Base-by-base conservation (phyloP, 2,329 filamentous ascomycete species). In the Alternaria ethzedia region DNA sequence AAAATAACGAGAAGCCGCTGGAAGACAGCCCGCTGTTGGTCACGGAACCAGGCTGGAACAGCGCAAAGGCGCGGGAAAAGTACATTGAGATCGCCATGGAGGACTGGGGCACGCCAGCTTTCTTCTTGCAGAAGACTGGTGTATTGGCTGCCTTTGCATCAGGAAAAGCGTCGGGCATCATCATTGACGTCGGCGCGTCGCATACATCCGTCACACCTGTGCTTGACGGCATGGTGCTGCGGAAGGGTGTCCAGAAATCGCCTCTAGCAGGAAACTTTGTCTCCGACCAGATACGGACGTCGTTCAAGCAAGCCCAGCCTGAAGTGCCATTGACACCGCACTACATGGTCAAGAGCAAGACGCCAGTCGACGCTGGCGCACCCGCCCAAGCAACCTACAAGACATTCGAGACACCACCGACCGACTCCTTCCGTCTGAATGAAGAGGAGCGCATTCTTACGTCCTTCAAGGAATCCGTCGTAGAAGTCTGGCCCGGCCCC, bases 401-500 rank as follows among this genome's bases (percentile, higher is more conserved):
- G 71, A 87, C 87, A 43, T 97, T 93, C 78, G 85, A 76, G 85
- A 82, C 82, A 58, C 82, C 86, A 2, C 88, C 87, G 1, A 82
- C 84, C 71, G 86, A 88, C 26, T 94, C 92, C 2, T 98, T 94
- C 86, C 89, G 91, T 63, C 84, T 86, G 17, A 90, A 95, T 69
- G 90, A 98, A 81, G 94, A 99, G 83, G 96, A 98, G 80, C 92
- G 95, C 57, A 90, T 97, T 45, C 83, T 99, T 61, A 94, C 93
- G 41, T 94, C 97, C 79, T 99, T 97, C 87, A 99, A 99, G 83
- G 96, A 99, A 82, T 96, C 92, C 17, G 93, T 97, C 15, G 94
- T 98, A 26, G 94, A 97, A 82, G 89, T 95, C 13, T 99, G 96
- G 95, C 88, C 89, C 25, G 93, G 93, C 1, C 92, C 92, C 0